Evolutionary conservation across 2,329 filamentous ascomycete genomes (phyloP), one percentile per base, ranked within the genome.

Genomic region (Colletotrichum eleusines): DNA sequence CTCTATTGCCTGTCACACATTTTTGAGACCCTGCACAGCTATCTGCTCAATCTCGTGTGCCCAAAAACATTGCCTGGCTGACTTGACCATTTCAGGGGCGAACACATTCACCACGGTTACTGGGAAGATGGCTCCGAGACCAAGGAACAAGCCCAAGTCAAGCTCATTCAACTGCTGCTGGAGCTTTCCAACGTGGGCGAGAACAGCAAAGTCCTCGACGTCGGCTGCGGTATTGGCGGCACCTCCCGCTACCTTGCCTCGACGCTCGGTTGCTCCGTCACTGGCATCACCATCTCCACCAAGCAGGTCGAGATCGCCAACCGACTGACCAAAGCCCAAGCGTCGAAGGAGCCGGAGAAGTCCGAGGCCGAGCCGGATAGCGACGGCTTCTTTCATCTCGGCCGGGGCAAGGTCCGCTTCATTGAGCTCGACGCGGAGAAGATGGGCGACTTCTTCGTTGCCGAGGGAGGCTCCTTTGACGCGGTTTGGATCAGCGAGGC

Each of bases 61-160:
- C 18, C 28, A 26, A 18, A 28, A 40, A 14, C n/a, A 18, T 11
- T 23, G 31, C 28, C n/a, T 53, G 28, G 44, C 68, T 67, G 44
- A 71, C 48, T n/a, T 70, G 33, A 28, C 26, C 9, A 28, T 23
- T 7, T 20, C 58, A 89, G 87, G 87, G 88, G 88, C 64, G 87
- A 89, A 76, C 88, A 90, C 74, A 90, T 90, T 75, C 88, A 90
- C 76, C 88, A 90, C 73, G 88, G 88, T 64, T 89, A 90, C 76
- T 90, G 88, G 81, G 82, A 85, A 31, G 82, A 83, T 3, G 76
- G 76, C 59, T 80, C 74, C 23, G 86, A 89, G 73, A 85, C 83
- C 73, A 90, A 90, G 75, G 88, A 90, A 74, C 80, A 82, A 38
- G 88, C 88, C 2, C 88, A 90, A 77, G 76, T 85, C 31, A 88